A percentile compares a stretch with the other conserved stretches of the same genome.
These are phyloP conservation scores for Hirsutella thompsonii DNA, from an alignment of 2,329 filamentous ascomycete genomes.

Conservation along the genomic window DNA sequence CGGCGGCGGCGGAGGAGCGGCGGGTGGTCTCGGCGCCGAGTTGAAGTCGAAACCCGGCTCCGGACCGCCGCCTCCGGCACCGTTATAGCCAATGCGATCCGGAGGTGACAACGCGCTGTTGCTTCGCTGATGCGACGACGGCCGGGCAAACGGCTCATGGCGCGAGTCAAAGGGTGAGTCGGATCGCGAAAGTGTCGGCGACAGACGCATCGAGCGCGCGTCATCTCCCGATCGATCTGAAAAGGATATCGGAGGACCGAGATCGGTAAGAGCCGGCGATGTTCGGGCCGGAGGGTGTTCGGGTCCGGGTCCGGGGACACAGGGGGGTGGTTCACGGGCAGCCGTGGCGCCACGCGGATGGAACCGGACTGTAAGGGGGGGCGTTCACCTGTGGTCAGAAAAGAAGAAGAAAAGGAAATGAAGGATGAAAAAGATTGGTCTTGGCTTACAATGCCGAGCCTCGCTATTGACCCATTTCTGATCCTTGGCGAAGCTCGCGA, in stretches of 20 bases:
- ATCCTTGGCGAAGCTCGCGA: conserved; percentile 18
- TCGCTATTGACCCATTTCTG: conserved; percentile 24
- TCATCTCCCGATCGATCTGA: no score
- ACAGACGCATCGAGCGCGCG: neutral
- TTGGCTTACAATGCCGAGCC: conserved; percentile 18
- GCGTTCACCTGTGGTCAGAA: neutral
- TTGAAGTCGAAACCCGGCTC: neutral
- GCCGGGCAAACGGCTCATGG: no score
- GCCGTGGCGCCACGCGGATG: conserved; percentile 7
- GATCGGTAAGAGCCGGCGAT: neutral
- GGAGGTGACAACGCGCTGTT: no score
- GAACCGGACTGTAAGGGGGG: conserved; percentile 8
- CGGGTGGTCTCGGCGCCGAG: neutral
- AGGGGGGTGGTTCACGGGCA: conserved; percentile 1
- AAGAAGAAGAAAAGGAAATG: neutral
- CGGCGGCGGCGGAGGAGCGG: neutral
- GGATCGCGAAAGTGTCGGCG: no score
- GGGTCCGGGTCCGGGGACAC: neutral
- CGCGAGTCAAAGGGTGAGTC: no score
- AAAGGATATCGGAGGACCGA: no score
- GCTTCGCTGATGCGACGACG: no score
- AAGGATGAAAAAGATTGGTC: neutral
- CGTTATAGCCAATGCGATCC: no score
- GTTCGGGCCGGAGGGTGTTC: neutral
- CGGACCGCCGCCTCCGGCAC: no score